A percentile compares a stretch with the other conserved stretches of the same genome.
These are phyloP conservation scores for Halophytophthora polymorphica DNA, from an alignment of 352 stramenopile species.

Conservation along the genomic window DNA sequence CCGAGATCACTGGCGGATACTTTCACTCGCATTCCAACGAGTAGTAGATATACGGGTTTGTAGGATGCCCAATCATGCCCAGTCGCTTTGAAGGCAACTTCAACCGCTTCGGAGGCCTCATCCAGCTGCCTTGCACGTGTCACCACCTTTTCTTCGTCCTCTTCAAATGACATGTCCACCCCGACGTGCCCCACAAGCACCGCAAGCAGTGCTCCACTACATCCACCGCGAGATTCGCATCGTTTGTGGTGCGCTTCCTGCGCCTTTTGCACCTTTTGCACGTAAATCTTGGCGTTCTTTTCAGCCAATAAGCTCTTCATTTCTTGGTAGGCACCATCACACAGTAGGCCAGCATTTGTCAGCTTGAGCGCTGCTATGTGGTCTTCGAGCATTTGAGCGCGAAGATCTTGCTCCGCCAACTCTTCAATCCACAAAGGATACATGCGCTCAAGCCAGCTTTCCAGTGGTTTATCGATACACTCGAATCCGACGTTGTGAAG, in stretches of 20 bases:
- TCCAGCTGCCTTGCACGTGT: conserved; percentile 39
- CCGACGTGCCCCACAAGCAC: conserved; percentile 30
- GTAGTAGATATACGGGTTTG: conserved; percentile 25
- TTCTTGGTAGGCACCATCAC: conserved; percentile 31
- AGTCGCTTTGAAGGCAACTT: conserved; percentile 19
- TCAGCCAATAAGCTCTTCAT: conserved; percentile 49
- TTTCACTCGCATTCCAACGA: conserved; percentile 29
- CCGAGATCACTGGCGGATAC: conserved; percentile 26
- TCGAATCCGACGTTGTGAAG: conserved; percentile 40
- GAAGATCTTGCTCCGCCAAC: conserved; percentile 58
- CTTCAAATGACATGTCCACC: conserved; percentile 38
- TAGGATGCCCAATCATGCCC: conserved; percentile 20
- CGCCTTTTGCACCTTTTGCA: conserved; percentile 50
- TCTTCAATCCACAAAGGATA: conserved; percentile 77
- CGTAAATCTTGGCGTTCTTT: conserved; percentile 61
- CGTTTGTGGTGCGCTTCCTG: conserved; percentile 1
- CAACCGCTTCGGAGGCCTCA: conserved; percentile 33
- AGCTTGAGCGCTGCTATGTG: conserved; percentile 50
- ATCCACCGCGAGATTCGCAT: conserved; percentile 3
- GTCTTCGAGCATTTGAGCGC: conserved; percentile 60
- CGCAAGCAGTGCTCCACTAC: conserved; percentile 22
- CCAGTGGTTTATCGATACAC: conserved; percentile 48
- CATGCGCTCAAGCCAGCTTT: conserved; percentile 65
- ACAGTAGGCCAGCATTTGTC: conserved; percentile 48
- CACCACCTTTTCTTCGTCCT: conserved; percentile 25